Base-by-base conservation (phyloP, 78 protist species). In the Pelomyxa schiedti region DNA sequence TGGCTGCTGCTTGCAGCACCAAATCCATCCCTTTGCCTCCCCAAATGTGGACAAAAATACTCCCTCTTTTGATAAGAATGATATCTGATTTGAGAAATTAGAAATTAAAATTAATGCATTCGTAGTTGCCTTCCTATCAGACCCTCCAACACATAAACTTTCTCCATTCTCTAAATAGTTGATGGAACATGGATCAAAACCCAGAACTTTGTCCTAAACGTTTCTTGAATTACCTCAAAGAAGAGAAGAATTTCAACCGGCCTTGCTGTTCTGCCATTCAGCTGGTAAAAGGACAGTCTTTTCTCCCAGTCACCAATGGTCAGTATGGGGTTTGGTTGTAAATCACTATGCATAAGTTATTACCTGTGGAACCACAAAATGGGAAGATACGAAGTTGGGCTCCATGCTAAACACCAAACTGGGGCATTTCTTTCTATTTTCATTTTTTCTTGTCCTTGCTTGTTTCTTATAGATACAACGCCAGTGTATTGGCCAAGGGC, bases 291-390 rank as follows among this genome's bases (percentile, higher is more conserved):
- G 22, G 81, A 64, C 40, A 91, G 79, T 8, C 69, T 78, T 28
- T 70, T 77, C 71, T 73, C 83, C 93, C 95, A 92, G 63, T 83
- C 79, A 1, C 83, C 90, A 22, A 88, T 89, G 1, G 91, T 85
- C 8, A 92, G 81, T 9, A 66, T 26, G 70, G n/a, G n/a, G n/a
- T n/a, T n/a, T n/a, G n/a, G n/a, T n/a, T n/a, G n/a, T n/a, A n/a
- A n/a, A n/a, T n/a, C n/a, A n/a, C n/a, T n/a, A n/a, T n/a, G n/a
- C n/a, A n/a, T n/a, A n/a, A n/a, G n/a, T n/a, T n/a, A n/a, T n/a
- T n/a, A n/a, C n/a, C n/a, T n/a, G n/a, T n/a, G n/a, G n/a, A n/a
- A n/a, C n/a, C n/a, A n/a, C n/a, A n/a, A n/a, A 47, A 16, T 47
- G 58, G 58, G 16, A 16, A 47, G 32, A 16, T 16, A 47, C 58